Evolutionary conservation across 305 asterid genomes (phyloP).

Genomic region (Caryopteris hybrid): DNA sequence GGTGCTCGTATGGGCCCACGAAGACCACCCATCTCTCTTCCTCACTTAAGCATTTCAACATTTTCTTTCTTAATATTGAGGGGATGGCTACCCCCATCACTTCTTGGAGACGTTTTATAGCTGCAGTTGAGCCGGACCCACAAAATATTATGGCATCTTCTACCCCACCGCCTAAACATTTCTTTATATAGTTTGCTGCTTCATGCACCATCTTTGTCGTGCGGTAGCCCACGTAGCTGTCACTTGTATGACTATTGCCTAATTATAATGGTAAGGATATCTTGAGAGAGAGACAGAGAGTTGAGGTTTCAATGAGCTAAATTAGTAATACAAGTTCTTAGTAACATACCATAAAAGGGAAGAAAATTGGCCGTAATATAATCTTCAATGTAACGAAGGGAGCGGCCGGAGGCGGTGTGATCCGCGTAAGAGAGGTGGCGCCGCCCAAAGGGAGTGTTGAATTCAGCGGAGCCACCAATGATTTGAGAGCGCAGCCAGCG

Average conservation of each 20-base stretch:
- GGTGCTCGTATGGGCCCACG: slow-evolving; percentile 76
- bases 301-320: background rate
- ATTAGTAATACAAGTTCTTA: too few species aligned
- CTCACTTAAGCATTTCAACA: slow-evolving; percentile 25
- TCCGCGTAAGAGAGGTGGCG: slow-evolving; percentile 72
- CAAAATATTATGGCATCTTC: slow-evolving; percentile 48
- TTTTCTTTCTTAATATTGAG: slow-evolving; percentile 40
- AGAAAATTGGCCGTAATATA: slow-evolving; percentile 40
- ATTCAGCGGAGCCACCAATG: slow-evolving; percentile 37
- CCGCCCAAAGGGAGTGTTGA: slow-evolving; percentile 53
- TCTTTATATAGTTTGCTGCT: slow-evolving; percentile 43
- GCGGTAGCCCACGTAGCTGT: slow-evolving; percentile 49
- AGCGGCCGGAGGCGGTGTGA: slow-evolving; percentile 75
- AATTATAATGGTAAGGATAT: background rate
- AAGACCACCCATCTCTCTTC: slow-evolving; percentile 68
- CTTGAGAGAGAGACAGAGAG: too few species aligned
- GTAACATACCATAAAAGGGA: slow-evolving; percentile 59
- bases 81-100: slow-evolving; percentile 57
- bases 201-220: slow-evolving; percentile 48
- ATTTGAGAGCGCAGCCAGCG: slow-evolving; percentile 64
- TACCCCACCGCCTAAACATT: slow-evolving; percentile 58
- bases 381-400: slow-evolving; percentile 50
- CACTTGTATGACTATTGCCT: slow-evolving; percentile 71
- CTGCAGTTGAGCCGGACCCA: slow-evolving; percentile 75
- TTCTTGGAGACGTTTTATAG: slow-evolving; percentile 69